Percentiles rank a stretch among this genome's conserved stretches.
Conservation (phyloP, 805 yeast species). For the Sungouiella blattae region DNA sequence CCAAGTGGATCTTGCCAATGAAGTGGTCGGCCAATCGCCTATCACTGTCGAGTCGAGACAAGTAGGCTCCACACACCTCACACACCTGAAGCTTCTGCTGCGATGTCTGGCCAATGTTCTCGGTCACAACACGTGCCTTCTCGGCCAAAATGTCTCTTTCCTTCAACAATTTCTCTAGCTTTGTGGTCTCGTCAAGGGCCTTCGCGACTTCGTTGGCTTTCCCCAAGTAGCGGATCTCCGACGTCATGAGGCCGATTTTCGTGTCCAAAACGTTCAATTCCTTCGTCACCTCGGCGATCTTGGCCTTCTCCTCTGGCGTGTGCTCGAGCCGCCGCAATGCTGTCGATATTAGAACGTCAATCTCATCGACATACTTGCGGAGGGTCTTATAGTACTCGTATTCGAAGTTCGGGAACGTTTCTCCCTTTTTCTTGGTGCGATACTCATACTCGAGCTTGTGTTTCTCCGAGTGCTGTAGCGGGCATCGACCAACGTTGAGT, state of each 20-base stretch:
- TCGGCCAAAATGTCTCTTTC: conserved; percentile 53
- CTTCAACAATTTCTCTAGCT: conserved; percentile 41
- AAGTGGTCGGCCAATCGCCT: conserved; percentile 87
- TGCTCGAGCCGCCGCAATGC: conserved; percentile 67
- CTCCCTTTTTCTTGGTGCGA: conserved; percentile 36
- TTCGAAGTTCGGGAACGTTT: conserved; percentile 49
- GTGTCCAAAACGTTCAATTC: conserved; percentile 62
- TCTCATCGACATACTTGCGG: conserved; percentile 58
- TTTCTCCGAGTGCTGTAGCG: conserved; percentile 69
- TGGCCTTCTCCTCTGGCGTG: conserved; percentile 69
- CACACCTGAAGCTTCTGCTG: conserved; percentile 92
- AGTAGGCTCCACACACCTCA: conserved; percentile 82
- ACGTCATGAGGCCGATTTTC: conserved; percentile 60
- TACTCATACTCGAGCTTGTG: conserved; percentile 67
- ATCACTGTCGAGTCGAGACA: conserved; percentile 83
- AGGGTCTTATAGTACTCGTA: conserved; percentile 47
- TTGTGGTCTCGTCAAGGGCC: conserved; percentile 42
- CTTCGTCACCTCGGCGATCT: conserved; percentile 49
- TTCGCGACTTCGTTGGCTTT: conserved; percentile 48
- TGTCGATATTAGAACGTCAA: conserved; percentile 58
- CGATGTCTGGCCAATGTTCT: conserved; percentile 76
- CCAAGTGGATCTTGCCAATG: conserved; percentile 81
- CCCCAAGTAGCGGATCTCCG: conserved; percentile 58
- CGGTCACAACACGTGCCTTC: conserved; percentile 57
- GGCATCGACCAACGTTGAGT: conserved; percentile 78